Evolutionary conservation across 768 basidiomycete species (phyloP).

Genomic region (Mycena kentingensis): DNA sequence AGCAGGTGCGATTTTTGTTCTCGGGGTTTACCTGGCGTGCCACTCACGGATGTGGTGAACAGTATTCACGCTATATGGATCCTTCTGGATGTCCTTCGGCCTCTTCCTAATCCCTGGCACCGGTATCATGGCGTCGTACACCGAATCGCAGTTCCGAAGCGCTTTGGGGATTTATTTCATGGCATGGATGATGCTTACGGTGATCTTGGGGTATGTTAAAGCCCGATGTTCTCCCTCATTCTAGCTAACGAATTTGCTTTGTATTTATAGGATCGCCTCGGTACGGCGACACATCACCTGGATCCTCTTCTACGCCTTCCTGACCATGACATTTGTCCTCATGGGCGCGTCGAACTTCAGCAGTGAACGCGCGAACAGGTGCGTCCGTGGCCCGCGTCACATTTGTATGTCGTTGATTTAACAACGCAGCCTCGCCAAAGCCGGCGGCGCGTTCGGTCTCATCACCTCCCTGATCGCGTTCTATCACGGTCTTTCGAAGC

Average conservation of each 20-base stretch:
- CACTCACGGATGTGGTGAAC: not conserved
- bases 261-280: constrained; percentile 44
- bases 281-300: constrained; percentile 53
- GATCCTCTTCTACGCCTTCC: constrained; percentile 51
- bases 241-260: not conserved
- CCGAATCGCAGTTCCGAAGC: constrained; percentile 33
- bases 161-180: constrained; percentile 59
- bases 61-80: constrained; percentile 65
- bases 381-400: constrained; percentile 7
- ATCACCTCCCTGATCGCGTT: constrained; percentile 14
- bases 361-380: constrained; percentile 6
- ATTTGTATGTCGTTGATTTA: not conserved
- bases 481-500: constrained; percentile 12
- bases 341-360: constrained; percentile 44
- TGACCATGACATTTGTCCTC: constrained; percentile 54
- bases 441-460: constrained; percentile 15
- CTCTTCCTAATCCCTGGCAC: constrained; percentile 49
- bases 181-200: constrained; percentile 57
- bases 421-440: constrained; percentile 9
- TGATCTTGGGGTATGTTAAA: constrained; percentile 47
- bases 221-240: not conserved
- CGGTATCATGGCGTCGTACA: constrained; percentile 46
- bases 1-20: constrained; percentile 39
- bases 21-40: not conserved
- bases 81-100: constrained; percentile 66